Base-by-base conservation (phyloP, 352 stramenopile genomes). In the Phytopythium chamaehyphon region DNA sequence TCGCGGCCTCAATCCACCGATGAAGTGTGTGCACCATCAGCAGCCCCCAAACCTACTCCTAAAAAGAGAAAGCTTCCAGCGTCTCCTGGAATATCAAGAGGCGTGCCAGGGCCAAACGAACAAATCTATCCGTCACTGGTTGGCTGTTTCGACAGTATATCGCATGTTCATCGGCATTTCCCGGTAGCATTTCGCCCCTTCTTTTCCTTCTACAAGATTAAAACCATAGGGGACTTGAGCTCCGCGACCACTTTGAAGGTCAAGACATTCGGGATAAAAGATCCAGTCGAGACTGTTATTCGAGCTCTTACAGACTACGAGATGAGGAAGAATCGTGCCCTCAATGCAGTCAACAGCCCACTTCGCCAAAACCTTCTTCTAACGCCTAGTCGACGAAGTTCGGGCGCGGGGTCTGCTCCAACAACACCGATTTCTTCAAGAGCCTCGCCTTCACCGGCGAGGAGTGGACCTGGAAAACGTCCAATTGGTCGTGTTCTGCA, bases 191-290 rank as follows among this genome's bases (percentile, higher is more conserved):
- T 90, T 43, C 61, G 75, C 16, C 66, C 58, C 19, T 70, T 90
- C 38, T 76, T 83, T 26, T 68, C 65, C 18, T 84, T 83, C 11
- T 78, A 82, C 64, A 83, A 86, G 46, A 71, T 92, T 46, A 72
- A 77, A 31, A 90, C 79, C 0, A 70, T 92, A 24, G 76, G 82
- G 21, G 73, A 92, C 57, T 50, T 90, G 47, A 84, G 73, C 46
- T 56, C 66, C 0, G 72, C 83, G 54, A 47, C 61, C 0, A 37
- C 73, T 12, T 62, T 75, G 36, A 73, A 79, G 51, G 69, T 92
- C 22, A 70, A 66, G 37, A 71, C 68, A 19, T 77, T 92, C 35
- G 76, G 69, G 2, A 59, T 89, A 6, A 86, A 86, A 43, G 75
- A 89, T 8, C 68, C 73, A 7, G 62, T 83, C 4, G 54, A 37